Base-by-base conservation (phyloP, 2,329 filamentous ascomycete genomes). In the Endoconidiophora polonica region DNA sequence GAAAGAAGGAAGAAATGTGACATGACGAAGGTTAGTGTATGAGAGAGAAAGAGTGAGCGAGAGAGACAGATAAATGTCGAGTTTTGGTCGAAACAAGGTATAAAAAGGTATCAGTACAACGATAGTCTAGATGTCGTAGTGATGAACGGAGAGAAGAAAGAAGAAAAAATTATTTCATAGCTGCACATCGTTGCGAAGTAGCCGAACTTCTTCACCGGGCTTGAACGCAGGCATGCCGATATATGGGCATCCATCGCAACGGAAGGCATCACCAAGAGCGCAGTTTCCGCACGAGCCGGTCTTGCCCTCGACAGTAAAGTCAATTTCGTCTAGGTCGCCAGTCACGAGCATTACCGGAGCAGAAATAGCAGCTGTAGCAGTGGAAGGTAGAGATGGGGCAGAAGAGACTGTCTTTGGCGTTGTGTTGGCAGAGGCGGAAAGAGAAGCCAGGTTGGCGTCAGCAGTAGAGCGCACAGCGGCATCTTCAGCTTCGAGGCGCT, bases 271-370 rank as follows among this genome's bases (percentile, higher is more conserved):
- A 46, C 91, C 91, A 14, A 98, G 72, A 24, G 87, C 83, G 65
- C 91, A 96, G 66, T 90, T 95, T 24, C 86, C 86, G 64, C 91
- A 98, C 16, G 85, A 93, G 49, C 91, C 90, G 4, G 90, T 85
- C 69, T 95, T 96, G 58, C 91, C 91, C 65, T 94, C 76, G n/a
- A 96, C 86, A 0, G 91, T 98, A 62, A 98, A 96, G 65, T 98
- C 91, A 6, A 96, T 74, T 65, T 96, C 90, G 47, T 77, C 79
- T 45, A 98, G 68, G 61, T 98, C 91, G 58, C 86, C 79, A 0
- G 76, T 69, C 38, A 72, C 76, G 44, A 93, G 69, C 64, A 81
- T 83, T 47, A 83, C 66, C 10, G 47, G 47, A 12, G 47, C 70
- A 59, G 43, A 36, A 76, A 73, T 44, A 83, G 66, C 38, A 18